A percentile compares a stretch with the other conserved stretches of the same genome.
Conservation (phyloP, 1,284 basidiomycete species). For the Leccinum fallax region DNA sequence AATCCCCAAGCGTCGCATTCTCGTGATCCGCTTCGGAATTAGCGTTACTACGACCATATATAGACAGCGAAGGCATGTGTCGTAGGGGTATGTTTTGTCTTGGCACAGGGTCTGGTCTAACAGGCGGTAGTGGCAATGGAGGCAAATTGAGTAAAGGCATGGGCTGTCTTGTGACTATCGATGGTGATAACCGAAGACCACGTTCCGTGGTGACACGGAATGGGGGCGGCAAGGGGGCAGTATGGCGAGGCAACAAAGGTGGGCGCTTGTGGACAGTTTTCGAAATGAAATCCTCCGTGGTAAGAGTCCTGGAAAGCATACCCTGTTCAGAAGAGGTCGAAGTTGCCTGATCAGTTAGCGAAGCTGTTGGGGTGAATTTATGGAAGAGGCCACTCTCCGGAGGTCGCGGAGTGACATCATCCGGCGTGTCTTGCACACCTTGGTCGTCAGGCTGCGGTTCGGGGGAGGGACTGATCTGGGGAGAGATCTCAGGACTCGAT, state of each 20-base stretch:
- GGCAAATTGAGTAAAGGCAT: constrained; percentile 32
- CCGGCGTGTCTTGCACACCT: constrained; percentile 10
- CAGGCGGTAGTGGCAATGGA: constrained; percentile 20
- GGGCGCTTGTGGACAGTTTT: constrained; percentile 6
- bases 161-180: constrained; percentile 33
- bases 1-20: constrained; percentile 39
- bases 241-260: constrained; percentile 10
- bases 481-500: constrained; percentile 4
- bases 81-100: constrained; percentile 37
- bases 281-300: neutral
- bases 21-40: constrained; percentile 44
- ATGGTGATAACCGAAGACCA: constrained; percentile 35
- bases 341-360: neutral
- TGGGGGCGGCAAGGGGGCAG: constrained; percentile 23
- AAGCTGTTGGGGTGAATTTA: constrained; percentile 9
- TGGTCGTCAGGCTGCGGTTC: constrained; percentile 3
- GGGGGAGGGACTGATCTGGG: constrained; percentile 4
- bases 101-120: constrained; percentile 21
- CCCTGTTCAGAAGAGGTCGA: constrained; percentile 5
- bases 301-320: neutral
- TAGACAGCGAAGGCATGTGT: constrained; percentile 53
- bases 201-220: constrained; percentile 31
- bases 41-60: constrained; percentile 42
- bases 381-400: constrained; percentile 5
- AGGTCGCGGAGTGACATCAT: constrained; percentile 21